These are phyloP conservation scores for Leishmania tarentolae DNA, from an alignment of 208 protist species.

Conservation along the genomic window DNA sequence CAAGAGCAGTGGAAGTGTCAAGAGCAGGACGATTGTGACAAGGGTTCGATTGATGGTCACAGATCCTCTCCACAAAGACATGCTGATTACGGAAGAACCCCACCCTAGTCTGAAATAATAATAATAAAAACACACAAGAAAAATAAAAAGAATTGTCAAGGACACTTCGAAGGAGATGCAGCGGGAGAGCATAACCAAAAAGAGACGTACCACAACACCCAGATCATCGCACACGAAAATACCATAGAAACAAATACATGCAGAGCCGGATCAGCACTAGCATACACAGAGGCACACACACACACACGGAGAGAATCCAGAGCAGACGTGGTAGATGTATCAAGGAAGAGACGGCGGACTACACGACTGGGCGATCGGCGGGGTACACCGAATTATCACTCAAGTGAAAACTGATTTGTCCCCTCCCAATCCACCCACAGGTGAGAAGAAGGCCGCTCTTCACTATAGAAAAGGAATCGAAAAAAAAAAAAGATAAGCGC, in stretches of 20 bases:
- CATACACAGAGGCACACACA: not conserved
- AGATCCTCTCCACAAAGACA: slow-evolving; percentile 1
- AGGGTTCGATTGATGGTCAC: slow-evolving; percentile 9
- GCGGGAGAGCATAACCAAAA: not conserved
- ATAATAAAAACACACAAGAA: not conserved
- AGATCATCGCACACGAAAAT: not conserved
- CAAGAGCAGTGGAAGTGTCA: slow-evolving; percentile 21
- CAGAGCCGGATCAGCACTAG: not conserved
- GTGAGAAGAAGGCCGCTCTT: not conserved
- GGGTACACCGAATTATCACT: not conserved
- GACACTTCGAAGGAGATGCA: not conserved
- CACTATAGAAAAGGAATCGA: not conserved
- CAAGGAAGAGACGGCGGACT: too few species aligned
- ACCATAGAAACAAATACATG: not conserved
- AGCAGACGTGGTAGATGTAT: not conserved
- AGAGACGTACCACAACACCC: not conserved
- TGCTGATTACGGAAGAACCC: not conserved
- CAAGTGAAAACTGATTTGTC: too few species aligned
- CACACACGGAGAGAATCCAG: not conserved
- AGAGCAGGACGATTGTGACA: slow-evolving; percentile 11
- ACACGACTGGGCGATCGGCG: not conserved
- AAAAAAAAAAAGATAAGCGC: not conserved
- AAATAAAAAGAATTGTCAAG: not conserved
- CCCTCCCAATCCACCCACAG: too few species aligned
- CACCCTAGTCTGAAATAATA: not conserved